Evolutionary conservation across 169 alveolate genomes (phyloP).

Genomic region (Cyclospora cayetanensis): DNA sequence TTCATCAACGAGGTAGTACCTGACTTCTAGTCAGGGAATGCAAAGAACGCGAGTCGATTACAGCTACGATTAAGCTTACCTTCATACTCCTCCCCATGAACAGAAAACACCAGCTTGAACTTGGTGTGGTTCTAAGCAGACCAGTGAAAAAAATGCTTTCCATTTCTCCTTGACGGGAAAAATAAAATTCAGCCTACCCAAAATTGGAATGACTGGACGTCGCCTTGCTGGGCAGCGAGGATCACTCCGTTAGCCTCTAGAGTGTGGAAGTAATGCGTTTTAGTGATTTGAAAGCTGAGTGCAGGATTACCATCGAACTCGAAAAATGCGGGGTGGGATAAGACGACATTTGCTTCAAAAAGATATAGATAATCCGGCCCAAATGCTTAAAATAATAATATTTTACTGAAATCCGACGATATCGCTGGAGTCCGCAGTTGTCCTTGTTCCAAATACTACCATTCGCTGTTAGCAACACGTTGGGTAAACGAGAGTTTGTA

Average conservation of each 20-base stretch:
- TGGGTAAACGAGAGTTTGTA: neutral
- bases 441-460: constrained; percentile 59
- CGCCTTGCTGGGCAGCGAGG: constrained; percentile 73
- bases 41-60: neutral
- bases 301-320: constrained; percentile 61
- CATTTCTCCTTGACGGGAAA: neutral
- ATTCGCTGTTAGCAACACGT: neutral
- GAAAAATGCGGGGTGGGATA: constrained; percentile 71
- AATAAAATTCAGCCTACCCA: constrained; percentile 34
- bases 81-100: constrained; percentile 67
- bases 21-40: constrained; percentile 30
- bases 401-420: constrained; percentile 49
- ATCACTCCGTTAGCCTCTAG: constrained; percentile 71
- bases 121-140: constrained; percentile 46
- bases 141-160: neutral
- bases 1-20: constrained; percentile 1
- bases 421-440: constrained; percentile 40
- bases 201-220: constrained; percentile 63
- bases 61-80: constrained; percentile 26
- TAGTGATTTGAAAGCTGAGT: neutral
- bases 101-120: constrained; percentile 61
- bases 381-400: neutral
- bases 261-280: neutral
- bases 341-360: constrained; percentile 45
- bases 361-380: too few relatives aligned